Base-by-base conservation (phyloP, 169 alveolate genomes). In the Eimeria falciformis region DNA sequence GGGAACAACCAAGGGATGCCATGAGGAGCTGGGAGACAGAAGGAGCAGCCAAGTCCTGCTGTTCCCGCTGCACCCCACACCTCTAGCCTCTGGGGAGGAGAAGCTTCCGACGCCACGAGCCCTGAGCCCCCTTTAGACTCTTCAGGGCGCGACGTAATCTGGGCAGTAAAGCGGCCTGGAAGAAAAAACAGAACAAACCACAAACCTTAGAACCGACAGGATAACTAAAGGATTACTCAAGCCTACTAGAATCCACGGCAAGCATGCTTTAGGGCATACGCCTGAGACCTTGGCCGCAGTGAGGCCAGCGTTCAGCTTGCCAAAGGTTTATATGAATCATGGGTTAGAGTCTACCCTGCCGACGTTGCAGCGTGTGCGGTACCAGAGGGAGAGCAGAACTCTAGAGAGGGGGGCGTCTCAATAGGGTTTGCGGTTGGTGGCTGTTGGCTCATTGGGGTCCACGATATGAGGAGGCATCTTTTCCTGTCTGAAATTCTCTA, bases 61-160 rank as follows among this genome's bases (percentile, higher is more conserved):
- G n/a, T 77, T 65, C 86, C 68, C 6, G 69, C 68, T 47, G 86
- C 45, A 33, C 86, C 86, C 86, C 86, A 77, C n/a, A 77, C 68
- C 86, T 77, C 86, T 11, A 77, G 69, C 46, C 86, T 65, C n/a
- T 77, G 86, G 46, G 25, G 21, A 21, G 86, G 86, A 23, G 45
- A 11, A 5, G 27, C 69, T 4, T 46, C 12, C 3, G 86, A 33
- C 25, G 50, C 47, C 3, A 33, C 69, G 55, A 53, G 11, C 9
- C 53, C 18, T 46, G 58, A n/a, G 5, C 3, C 50, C 25, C 73
- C 73, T 68, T 45, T 77, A 18, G 65, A 3, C 25, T 77, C 68
- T 18, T 46, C 58, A 25, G 73, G 37, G n/a, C 58, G 86, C 9
- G 86, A 23, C 17, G 69, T 46, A 2, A 77, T 17, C 65, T 77